phyloP scores from a whole-genome alignment of 176 grass and related monocot genomes.

The Cenchrus purpureus region DNA sequence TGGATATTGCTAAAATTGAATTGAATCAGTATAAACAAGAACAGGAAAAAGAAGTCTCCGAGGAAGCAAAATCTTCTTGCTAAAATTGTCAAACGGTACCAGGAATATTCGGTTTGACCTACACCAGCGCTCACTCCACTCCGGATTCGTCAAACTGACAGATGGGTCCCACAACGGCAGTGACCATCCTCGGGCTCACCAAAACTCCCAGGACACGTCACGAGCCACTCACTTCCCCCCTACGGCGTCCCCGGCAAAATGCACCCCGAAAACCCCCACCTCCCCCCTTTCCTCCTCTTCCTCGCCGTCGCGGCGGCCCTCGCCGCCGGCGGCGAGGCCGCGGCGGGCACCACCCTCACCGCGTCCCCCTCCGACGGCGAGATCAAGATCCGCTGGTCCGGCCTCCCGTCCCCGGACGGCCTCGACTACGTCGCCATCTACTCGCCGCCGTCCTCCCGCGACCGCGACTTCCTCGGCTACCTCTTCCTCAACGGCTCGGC shows the following conservation, averaged over 20 bases:
- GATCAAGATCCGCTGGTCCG: conserved; percentile 70
- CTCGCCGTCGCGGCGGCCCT: conserved; percentile 46
- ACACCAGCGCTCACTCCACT: background rate
- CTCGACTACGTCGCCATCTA: conserved; percentile 89
- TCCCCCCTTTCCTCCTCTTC: conserved; percentile 41
- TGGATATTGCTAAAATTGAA: too few species aligned
- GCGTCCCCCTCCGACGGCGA: conserved; percentile 37
- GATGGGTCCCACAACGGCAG: background rate
- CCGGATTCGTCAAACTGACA: background rate
- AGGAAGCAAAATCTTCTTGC: too few species aligned
- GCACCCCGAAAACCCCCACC: conserved; percentile 22
- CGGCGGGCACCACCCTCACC: conserved; percentile 50
- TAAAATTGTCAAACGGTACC: too few species aligned
- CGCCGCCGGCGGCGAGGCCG: conserved; percentile 46
- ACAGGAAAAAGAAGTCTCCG: too few species aligned
- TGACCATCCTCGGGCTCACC: background rate
- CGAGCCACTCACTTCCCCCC: too few species aligned
- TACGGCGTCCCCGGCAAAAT: conserved; percentile 42
- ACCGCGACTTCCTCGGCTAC: conserved; percentile 86
- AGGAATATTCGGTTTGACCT: background rate
- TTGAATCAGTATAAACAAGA: too few species aligned
- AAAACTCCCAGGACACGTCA: background rate
- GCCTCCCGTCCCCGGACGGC: conserved; percentile 63
- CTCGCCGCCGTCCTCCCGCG: conserved; percentile 71
- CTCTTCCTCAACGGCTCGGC: conserved; percentile 85